Evolutionary conservation across 495 filamentous ascomycete species (phyloP), one percentile per base, ranked within the genome.

Genomic region (Xylaria venustula): DNA sequence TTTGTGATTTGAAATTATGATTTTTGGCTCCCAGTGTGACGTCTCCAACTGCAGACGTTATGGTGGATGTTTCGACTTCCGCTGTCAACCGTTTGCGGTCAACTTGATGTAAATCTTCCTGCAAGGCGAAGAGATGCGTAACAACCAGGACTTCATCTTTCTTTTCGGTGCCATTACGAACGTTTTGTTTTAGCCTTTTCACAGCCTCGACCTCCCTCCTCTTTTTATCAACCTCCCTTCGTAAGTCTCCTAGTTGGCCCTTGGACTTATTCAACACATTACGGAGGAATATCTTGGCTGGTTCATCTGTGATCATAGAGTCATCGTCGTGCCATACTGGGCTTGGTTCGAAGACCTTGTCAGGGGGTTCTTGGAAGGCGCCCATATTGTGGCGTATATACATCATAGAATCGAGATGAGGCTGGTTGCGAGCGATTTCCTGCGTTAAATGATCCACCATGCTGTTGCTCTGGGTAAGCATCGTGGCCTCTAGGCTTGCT

Each of bases 271-370:
- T 86, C 32, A 99, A 79, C 11, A 97, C 77, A 70, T 99, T 99
- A 53, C 92, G 88, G 41, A 99, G 77, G 75, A 92, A 98, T 0
- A 94, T 83, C 72, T 93, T 96, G 34, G 94, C 90, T 1, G 82
- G 68, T 30, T 96, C 93, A 72, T 98, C 91, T 0, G 84, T 83
- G 4, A 90, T 79, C 79, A 99, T 92, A 15, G 81, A 71, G 51
- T 87, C 89, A 65, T 97, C 93, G 65, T 99, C 94, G 68, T 96
- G 90, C 95, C 95, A 99, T 50, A 99, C 87, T 6, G 93, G 92
- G 71, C 93, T 97, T 0, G 94, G 90, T 74, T 99, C 95, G 66
- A 99, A 99, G 14, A 74, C 78, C 68, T 96, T 85, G 75, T 95
- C 87, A 7, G 79, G 61, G 1, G 95, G 95, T 69, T 98, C 95